Evolutionary conservation across 768 basidiomycete genomes (phyloP), one percentile per base, ranked within the genome.

Genomic region (Hysterangium stoloniferum): DNA sequence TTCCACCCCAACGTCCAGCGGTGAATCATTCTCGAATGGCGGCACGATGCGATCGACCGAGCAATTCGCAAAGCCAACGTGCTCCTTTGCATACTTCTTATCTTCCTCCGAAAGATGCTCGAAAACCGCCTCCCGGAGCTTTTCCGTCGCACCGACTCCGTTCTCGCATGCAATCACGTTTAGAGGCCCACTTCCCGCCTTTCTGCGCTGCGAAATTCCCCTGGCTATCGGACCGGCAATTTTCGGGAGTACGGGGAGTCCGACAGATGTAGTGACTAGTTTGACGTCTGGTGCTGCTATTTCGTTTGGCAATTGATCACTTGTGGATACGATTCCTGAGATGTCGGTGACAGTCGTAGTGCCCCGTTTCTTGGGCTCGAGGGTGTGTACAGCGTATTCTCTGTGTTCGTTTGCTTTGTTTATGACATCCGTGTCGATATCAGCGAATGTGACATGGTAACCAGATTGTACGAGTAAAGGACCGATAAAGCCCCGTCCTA

Each of bases 131-230:
- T 64, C 56, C 7, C 57, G 56, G 36, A 71, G 61, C 31, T 56
- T 52, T 6, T 57, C 57, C 2, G 68, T 70, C 31, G 68, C 68
- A 20, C 62, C 58, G 35, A 70, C 58, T 55, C 66, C 64, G 58
- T 71, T 71, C 56, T 71, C 70, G 58, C 70, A 71, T 1, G 69
- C 70, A 52, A 71, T 66, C 35, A 70, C 54, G 51, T 68, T 68
- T 6, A 70, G 48, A 11, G 60, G 6, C 20, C 59, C 56, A 15
- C 53, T 53, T 6, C 52, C 57, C 0, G 54, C 57, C 15, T 52
- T 46, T 35, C 60, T 57, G 13, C 69, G 66, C 34, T 57, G 60
- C 17, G 51, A 54, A 40, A 70, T 54, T 6, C 68, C 69, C 42
- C 60, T 53, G 4, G 69, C 68, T 43, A 70, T 59, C 13, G 60